Base-by-base conservation (phyloP, 148 eudicot species). In the Selenicereus undatus region DNA sequence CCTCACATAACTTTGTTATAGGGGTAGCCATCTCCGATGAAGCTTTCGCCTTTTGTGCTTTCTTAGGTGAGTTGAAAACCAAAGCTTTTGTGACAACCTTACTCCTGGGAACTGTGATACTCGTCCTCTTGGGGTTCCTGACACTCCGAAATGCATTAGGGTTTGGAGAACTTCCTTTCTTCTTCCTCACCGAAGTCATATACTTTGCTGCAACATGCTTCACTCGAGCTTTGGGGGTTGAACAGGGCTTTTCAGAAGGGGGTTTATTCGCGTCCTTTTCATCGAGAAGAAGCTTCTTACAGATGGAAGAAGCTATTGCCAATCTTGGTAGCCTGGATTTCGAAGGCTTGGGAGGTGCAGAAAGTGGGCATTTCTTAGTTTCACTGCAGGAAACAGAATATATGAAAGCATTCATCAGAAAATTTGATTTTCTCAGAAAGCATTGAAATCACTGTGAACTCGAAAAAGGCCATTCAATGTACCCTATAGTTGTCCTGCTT, bases 141-240 rank as follows among this genome's bases (percentile, higher is more conserved):
- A 90, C 93, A 82, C 96, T 95, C 75, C 89, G 83, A 71, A 90
- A 95, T 42, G 88, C 86, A 27, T 78, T 88, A 43, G 77, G 84
- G 48, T 89, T 89, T 8, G 87, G 83, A 73, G 78, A 65, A 78
- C 81, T 50, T 21, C 51, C 76, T 20, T 83, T 89, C 72, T 90
- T 95, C 87, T 82, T 90, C 85, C 92, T 91, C 29, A 92, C 93
- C 54, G 98, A 89, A 56, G 97, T 95, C 83, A 93, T 91, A 76
- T 95, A 95, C 92, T 95, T 95, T 8, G 98, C 93, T 74, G 98
- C 88, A 84, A 93, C 97, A 81, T 89, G 92, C 88, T 87, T 95
- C 51, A 80, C 85, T 81, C 89, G 88, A 6, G 83, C 74, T 82
- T 84, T 86, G 18, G 98, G 92, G 54, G 97, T 91, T 54, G 91